Base-by-base conservation (phyloP, 2,329 filamentous ascomycete genomes). In the Setomelanomma holmii region DNA sequence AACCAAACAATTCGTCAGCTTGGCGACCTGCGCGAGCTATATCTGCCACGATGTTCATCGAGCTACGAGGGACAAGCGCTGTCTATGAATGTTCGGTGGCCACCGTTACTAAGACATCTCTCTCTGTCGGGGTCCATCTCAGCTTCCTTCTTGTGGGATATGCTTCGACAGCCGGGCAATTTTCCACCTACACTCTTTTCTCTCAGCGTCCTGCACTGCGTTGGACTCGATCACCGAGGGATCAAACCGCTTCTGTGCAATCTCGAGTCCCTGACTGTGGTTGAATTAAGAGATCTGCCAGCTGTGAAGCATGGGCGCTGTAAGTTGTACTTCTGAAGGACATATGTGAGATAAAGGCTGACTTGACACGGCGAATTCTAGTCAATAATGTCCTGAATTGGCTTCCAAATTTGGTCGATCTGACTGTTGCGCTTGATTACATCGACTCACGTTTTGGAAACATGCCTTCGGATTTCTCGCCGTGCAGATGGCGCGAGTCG, bases 1-100 rank as follows among this genome's bases (percentile, higher is more conserved):
- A 80, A 83, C 55, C 79, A 79, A 41, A 78, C 82, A 0, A 67
- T 85, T 5, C 73, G 73, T n/a, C 68, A 76, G 22, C 75, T 87
- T 17, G 33, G 62, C 2, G 69, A 73, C 6, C 73, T 87, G 5
- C 64, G 65, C 5, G 69, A 71, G 2, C 73, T 87, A 7, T 75
- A 73, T 41, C 74, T 84, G 14, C 81, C 80, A 1, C 70, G 74
- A 12, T 67, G 72, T 66, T 56, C 69, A 59, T 56, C 71, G 54
- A 51, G 65, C 58, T 58, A 77, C 61, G 56, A 58, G 17, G 49
- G 46, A 14, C 36, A 56, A 54, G 67, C 33, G 4, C 42, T 60
- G 2, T 52, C 47, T 14, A 60, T 62, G 42, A 68, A 67, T 33
- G 56, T 74, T 10, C 56, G 63, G 22, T 82, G 79, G 79, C 79